Percentiles rank a stretch among this genome's conserved stretches.
These are phyloP conservation scores for Phoenix dactylifera DNA, from an alignment of 176 grass and related monocot species.

Conservation along the genomic window DNA sequence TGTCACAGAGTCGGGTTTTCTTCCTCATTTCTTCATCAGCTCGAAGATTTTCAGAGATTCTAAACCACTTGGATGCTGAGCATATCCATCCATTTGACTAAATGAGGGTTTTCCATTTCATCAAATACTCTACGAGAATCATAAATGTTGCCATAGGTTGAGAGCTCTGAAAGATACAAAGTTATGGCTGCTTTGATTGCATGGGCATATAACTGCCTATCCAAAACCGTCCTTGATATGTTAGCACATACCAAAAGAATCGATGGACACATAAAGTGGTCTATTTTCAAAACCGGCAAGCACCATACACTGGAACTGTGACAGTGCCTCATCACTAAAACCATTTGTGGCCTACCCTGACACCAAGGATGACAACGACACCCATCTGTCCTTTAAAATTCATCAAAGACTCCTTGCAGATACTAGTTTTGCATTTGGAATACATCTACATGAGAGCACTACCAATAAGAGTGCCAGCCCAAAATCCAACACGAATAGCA, in stretches of 20 bases:
- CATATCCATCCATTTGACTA: conserved; percentile 74
- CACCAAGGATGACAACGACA: conserved; percentile 49
- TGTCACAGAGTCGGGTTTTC: conserved; percentile 44
- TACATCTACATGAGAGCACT: conserved; percentile 59
- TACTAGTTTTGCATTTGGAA: conserved; percentile 43
- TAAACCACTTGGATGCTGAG: conserved; percentile 48
- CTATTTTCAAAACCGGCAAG: conserved; percentile 29
- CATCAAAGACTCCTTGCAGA: conserved; percentile 46
- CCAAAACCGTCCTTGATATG: conserved; percentile 35
- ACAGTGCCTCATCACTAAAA: conserved; percentile 45
- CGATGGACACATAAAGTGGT: conserved; percentile 53
- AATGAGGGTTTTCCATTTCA: conserved; percentile 15
- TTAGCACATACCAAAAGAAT: conserved; percentile 52
- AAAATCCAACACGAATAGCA: conserved; percentile 26
- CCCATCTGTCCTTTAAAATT: conserved; percentile 34
- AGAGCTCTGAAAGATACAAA: not conserved
- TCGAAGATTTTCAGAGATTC: conserved; percentile 50
- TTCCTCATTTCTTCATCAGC: conserved; percentile 39
- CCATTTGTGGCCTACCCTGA: conserved; percentile 52
- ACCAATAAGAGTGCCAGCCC: conserved; percentile 17
- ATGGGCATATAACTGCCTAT: conserved; percentile 41
- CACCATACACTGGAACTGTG: conserved; percentile 31
- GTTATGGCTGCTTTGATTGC: conserved; percentile 39
- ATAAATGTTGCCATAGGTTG: no score
- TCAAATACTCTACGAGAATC: no score